Evolutionary conservation across 192 early-diverging fungal species (phyloP).

Genomic region (Spizellomyces sp.): DNA sequence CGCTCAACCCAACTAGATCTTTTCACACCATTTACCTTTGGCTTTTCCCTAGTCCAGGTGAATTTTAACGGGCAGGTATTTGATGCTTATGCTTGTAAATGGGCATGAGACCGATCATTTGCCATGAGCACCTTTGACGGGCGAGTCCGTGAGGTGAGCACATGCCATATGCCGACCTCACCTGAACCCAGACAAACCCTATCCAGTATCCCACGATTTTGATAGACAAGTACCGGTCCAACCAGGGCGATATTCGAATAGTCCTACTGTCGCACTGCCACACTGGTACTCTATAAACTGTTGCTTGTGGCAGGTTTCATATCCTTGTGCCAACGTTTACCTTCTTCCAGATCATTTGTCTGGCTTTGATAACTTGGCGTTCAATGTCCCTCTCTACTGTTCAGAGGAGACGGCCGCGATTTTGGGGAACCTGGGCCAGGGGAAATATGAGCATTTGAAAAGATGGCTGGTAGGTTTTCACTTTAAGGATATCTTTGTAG

Average conservation of each 20-base stretch:
- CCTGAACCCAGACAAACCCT: background rate
- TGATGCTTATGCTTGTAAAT: no score
- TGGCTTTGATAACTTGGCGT: constrained; percentile 37
- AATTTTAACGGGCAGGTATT: no score
- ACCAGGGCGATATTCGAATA: constrained; percentile 22
- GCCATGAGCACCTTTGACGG: constrained; percentile 58
- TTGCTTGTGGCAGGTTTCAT: background rate
- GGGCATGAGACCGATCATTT: no score
- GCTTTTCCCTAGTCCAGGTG: no score
- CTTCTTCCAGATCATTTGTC: constrained; percentile 43
- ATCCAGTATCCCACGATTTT: constrained; percentile 44
- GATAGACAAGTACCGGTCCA: constrained; percentile 42
- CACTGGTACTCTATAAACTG: constrained; percentile 8
- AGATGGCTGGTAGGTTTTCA: background rate
- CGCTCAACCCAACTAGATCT: no score
- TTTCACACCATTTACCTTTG: no score
- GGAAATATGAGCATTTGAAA: background rate
- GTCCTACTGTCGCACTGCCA: constrained; percentile 53
- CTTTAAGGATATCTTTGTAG: constrained; percentile 5
- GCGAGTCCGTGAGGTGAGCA: constrained; percentile 39
- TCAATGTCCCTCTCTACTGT: constrained; percentile 49
- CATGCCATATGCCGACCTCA: background rate
- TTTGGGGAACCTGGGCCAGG: constrained; percentile 30
- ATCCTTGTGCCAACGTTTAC: constrained; percentile 5
- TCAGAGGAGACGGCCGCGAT: constrained; percentile 48